phyloP scores from a whole-genome alignment of 805 yeast species.

The Teunomyces gatunensis region DNA sequence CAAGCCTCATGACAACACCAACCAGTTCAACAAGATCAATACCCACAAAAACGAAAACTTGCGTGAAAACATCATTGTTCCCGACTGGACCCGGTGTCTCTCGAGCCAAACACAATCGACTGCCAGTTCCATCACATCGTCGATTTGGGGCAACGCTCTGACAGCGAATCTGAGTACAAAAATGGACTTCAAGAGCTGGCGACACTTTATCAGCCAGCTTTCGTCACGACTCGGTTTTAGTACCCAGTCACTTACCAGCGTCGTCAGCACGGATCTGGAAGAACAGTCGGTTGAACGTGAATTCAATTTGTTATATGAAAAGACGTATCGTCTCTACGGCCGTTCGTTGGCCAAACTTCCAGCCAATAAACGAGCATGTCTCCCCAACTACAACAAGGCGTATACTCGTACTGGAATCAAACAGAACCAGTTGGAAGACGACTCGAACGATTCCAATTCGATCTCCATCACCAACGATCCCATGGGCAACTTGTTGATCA shows the following conservation, averaged over 20 bases:
- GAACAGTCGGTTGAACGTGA: constrained; percentile 26
- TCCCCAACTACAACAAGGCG: constrained; percentile 34
- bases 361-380: constrained; percentile 34
- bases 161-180: constrained; percentile 24
- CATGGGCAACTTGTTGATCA: constrained; percentile 40
- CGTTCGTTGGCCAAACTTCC: constrained; percentile 36
- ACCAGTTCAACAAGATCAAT: constrained; percentile 40
- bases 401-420: constrained; percentile 21
- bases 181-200: constrained; percentile 36
- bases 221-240: constrained; percentile 36
- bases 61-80: constrained; percentile 39
- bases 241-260: constrained; percentile 27
- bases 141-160: constrained; percentile 24
- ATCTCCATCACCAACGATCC: constrained; percentile 41
- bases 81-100: constrained; percentile 40
- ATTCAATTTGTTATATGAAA: constrained; percentile 30
- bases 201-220: constrained; percentile 30
- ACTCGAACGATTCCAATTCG: constrained; percentile 26
- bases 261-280: constrained; percentile 16
- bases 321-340: constrained; percentile 39
- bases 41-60: constrained; percentile 45
- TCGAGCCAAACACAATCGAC: constrained; percentile 23
- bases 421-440: constrained; percentile 25
- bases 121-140: constrained; percentile 14
- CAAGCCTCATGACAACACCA: constrained; percentile 40